Evolutionary conservation across 306 rosid genomes (phyloP), one percentile per base, ranked within the genome.

Genomic region (Albizia julibrissin): DNA sequence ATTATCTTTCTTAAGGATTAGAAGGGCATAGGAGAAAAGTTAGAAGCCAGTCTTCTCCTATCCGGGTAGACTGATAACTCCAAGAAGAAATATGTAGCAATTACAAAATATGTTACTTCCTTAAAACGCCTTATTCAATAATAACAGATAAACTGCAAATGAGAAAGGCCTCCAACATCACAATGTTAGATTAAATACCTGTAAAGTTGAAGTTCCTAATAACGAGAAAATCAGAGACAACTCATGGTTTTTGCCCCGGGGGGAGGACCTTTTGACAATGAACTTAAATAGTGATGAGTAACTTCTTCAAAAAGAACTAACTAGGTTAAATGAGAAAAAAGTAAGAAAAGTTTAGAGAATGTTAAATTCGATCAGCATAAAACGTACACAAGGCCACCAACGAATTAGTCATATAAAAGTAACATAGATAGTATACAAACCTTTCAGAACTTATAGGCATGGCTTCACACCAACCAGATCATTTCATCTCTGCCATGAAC

Each of bases 401-500:
- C 31, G 31, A 58, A 58, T 44, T 47, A 72, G 76, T 71, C 21
- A 66, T 33, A 76, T 15, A 62, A 79, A 74, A 43, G 64, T 65
- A 74, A 65, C 7, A 34, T 3, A 69, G 29, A 56, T 0, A 68
- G 40, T 1, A 80, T 31, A 78, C 89, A 61, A 82, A 94, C 97
- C 96, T 86, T 74, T 75, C 72, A 78, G 44, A 76, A 80, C 70
- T 29, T 72, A 3, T 77, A 79, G 74, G 76, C 74, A 46, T 59
- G n/a, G 18, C 40, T 21, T 13, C 26, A 77, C 42, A 66, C 10
- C 82, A 79, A 79, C 75, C 27, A 15, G 34, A 82, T 96, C 91
- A 96, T 84, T 93, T 96, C 92, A 92, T 93, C 92, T 96, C 98
- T 33, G 97, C 92, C 99, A 96, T 96, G 91, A 95, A 95, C 84